Evolutionary conservation across 331 rosid genomes (phyloP).

Genomic region (Malus hybrid): DNA sequence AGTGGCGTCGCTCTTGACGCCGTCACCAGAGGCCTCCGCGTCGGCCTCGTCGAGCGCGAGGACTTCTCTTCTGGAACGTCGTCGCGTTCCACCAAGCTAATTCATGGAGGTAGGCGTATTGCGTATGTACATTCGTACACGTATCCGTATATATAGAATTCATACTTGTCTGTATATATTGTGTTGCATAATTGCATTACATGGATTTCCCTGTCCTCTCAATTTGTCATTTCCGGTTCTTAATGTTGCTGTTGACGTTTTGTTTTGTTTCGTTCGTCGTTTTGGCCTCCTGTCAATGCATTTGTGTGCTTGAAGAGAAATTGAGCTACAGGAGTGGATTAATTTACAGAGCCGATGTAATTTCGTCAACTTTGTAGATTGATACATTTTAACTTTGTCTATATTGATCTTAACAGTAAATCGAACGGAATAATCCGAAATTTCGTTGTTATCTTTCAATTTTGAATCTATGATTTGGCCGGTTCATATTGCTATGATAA

Average conservation of each 20-base stretch:
- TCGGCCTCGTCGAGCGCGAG: conserved; percentile 94
- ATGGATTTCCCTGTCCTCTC: background rate
- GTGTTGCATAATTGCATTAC: background rate
- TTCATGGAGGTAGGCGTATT: conserved; percentile 74
- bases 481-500: background rate
- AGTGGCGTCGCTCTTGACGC: conserved; percentile 80
- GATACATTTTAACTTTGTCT: background rate
- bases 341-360: background rate
- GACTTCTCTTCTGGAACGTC: conserved; percentile 96
- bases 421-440: background rate
- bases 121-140: background rate
- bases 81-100: conserved; percentile 93
- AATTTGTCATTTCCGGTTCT: background rate
- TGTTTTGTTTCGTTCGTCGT: background rate
- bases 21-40: conserved; percentile 86
- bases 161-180: background rate
- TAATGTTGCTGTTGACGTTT: background rate
- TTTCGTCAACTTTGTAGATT: background rate
- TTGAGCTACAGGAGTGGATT: background rate
- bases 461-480: background rate
- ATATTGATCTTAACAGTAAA: background rate
- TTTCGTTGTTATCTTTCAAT: background rate
- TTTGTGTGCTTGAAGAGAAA: background rate
- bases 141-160: background rate
- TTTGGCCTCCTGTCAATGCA: background rate